Base-by-base conservation (phyloP, 768 basidiomycete genomes). In the Leccinum variicolor region DNA sequence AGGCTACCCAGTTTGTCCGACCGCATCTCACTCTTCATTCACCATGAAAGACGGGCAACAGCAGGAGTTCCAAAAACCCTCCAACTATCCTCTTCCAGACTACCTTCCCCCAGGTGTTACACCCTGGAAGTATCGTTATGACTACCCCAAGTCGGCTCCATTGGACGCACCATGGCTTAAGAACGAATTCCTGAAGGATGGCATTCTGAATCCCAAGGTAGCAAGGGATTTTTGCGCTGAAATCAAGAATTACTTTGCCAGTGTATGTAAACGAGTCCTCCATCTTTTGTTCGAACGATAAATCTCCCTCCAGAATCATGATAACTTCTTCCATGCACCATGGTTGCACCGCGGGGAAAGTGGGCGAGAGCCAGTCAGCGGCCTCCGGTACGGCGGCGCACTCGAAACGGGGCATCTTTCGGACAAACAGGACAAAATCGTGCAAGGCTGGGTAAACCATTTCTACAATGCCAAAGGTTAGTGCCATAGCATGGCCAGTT, bases 331-430 rank as follows among this genome's bases (percentile, higher is more conserved):
- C 28, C 55, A 55, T 29, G 26, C 55, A 7, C n/a, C 36, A 17
- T 55, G 54, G 54, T 39, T 55, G 34, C 55, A 55, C 49, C 41
- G 36, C 19, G 50, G 19, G 13, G 15, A 51, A 0, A 0, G 23
- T 3, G 49, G 55, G 9, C 55, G 55, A n/a, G 55, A 55, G 19
- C 55, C 49, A 6, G 23, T 55, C 6, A 55, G 21, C 11, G 55
- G 55, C 26, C 49, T 41, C 10, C 36, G 29, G 19, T 52, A 23
- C 26, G 49, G 26, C 1, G 55, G 26, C 28, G 0, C 0, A 3
- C 6, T 55, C 15, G 6, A 8, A 6, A 3, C 10, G 9, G 26
- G 26, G 15, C 41, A 23, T 21, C 15, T 55, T 17, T 39, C 49
- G 3, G 36, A 51, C 14, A 29, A 39, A 4, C 55, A 55, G 49